These are phyloP conservation scores for Tetracladium setigerum DNA, from an alignment of 495 filamentous ascomycete genomes.

Conservation along the genomic window DNA sequence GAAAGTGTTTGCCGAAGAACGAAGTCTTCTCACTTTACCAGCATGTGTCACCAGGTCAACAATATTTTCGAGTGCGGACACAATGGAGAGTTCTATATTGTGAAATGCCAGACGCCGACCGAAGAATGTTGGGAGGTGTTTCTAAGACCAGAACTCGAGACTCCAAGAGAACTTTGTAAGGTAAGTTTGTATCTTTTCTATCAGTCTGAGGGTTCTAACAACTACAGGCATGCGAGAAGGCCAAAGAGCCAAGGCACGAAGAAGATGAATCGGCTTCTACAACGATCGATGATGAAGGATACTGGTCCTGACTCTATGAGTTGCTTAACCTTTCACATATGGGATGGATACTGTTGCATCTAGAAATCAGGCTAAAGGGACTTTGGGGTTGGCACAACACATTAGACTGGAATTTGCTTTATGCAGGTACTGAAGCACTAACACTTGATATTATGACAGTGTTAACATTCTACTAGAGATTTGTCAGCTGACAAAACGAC, in stretches of 20 bases:
- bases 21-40: background rate
- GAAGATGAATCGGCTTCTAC: too few relatives aligned
- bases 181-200: slow-evolving; percentile 4
- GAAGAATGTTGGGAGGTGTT: slow-evolving; percentile 10
- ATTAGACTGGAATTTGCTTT: too few relatives aligned
- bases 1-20: too few relatives aligned
- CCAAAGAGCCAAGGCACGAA: background rate
- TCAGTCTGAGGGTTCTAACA: slow-evolving; percentile 3
- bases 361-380: too few relatives aligned
- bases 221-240: background rate
- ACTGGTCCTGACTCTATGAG: background rate
- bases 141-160: slow-evolving; percentile 12
- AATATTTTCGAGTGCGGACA: slow-evolving; percentile 15
- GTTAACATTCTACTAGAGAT: too few relatives aligned
- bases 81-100: slow-evolving; percentile 5
- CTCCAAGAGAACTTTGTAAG: slow-evolving; percentile 3
- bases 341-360: too few relatives aligned
- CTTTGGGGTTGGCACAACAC: too few relatives aligned
- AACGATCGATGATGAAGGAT: background rate
- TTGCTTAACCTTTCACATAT: too few relatives aligned
- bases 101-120: slow-evolving; percentile 14
- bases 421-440: too few relatives aligned
- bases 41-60: slow-evolving; percentile 19
- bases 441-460: too few relatives aligned
- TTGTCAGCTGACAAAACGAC: too few relatives aligned